Base-by-base conservation (phyloP, 2,329 filamentous ascomycete genomes). In the Amauroascus niger region DNA sequence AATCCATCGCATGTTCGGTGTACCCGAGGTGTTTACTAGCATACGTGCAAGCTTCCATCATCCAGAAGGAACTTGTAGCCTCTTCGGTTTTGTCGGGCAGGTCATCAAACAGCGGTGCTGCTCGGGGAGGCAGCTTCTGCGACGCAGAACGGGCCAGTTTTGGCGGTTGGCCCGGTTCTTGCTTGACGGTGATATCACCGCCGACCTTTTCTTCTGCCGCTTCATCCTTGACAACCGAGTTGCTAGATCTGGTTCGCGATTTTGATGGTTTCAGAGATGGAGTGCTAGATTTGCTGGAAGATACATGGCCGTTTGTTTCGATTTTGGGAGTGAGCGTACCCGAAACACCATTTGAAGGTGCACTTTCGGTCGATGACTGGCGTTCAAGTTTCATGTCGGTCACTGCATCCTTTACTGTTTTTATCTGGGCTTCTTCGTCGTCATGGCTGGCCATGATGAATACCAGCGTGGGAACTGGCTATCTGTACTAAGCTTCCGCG, bases 1-100 rank as follows among this genome's bases (percentile, higher is more conserved):
- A 98, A 70, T 96, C 93, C 69, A 97, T 78, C 56, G 87, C 91
- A 72, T 90, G 87, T 65, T 96, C 91, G 24, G 93, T 94, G 60
- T 85, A 86, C 50, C 93, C 93, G 73, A 97, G 83, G 61, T 87
- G 82, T 69, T 94, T 96, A 60, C 89, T 88, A 52, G 87, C 88
- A 71, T 98, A 98, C 32, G 87, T 84, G 69, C 91, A 97, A 62
- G 88, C 81, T 50, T 83, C 75, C 59, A 98, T 89, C 49, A 91
- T 76, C 60, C 88, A 81, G 63, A 98, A 98, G 13, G 81, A 81
- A 24, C 77, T 74, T 61, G 80, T 83, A 3, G 93, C 87, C 62
- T 93, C 87, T 33, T 76, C 71, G 2, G 88, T 95, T 60, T 82
- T 83, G 69, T 96, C 85, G 37, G 87, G 84, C 28, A 91, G 74